Base-by-base conservation (phyloP, 2,329 filamentous ascomycete species). In the Hypocreales sp. region DNA sequence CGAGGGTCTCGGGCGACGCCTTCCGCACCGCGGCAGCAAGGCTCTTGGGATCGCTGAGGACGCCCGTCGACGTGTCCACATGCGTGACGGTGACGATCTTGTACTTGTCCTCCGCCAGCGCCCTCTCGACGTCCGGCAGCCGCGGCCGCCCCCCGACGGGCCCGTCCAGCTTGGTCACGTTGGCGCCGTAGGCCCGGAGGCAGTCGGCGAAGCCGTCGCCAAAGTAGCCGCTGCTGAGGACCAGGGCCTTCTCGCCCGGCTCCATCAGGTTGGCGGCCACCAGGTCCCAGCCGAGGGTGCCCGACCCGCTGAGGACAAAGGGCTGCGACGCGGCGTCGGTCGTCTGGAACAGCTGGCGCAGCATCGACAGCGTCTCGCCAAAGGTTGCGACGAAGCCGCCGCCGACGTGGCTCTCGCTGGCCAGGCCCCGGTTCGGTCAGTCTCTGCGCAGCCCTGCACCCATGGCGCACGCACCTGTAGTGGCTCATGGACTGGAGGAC, bases 161-260 rank as follows among this genome's bases (percentile, higher is more conserved):
- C 2, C 83, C 84, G 51, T 82, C 87, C 40, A 98, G 60, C 58
- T 93, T 82, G 33, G 84, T 93, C 14, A 83, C 79, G 41, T 83
- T 80, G 42, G 78, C 83, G 36, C 90, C 87, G 50, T 98, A 98
- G 20, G 81, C 81, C 48, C 78, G 69, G 48, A 98, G 72, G 58
- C 86, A 94, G 56, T 92, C 78, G 39, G 82, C 81, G 48, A 98
- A 94, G 32, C 78, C 84, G 52, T 95, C 86, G 40, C 80, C 86
- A 48, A 98, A 98, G 68, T 98, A 98, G 39, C 90, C 90, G 22
- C 83, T 92, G 61, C 92, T 86, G 12, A 98, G 71, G 29, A 98
- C 86, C 22, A 98, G 68, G 15, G 80, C 90, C 32, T 93, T 72
- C 47, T 98, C 90, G 33, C 81, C 86, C 27, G 75, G 68, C 60